These are phyloP conservation scores for Astraeus odoratus DNA, from an alignment of 768 basidiomycete genomes.

Conservation along the genomic window DNA sequence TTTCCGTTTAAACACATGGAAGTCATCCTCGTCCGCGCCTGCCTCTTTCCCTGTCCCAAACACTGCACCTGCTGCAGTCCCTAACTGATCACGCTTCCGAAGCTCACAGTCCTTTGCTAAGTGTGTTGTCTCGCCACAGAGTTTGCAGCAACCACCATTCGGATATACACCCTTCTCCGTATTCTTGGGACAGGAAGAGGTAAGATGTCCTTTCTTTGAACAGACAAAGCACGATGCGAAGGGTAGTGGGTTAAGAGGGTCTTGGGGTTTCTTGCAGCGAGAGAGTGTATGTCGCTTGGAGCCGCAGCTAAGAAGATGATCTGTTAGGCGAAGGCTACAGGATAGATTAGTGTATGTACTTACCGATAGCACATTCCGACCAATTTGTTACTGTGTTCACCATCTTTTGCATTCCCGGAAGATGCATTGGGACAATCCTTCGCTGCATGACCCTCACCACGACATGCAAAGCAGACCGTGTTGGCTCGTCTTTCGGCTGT, in stretches of 20 bases:
- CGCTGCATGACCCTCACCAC: slow-evolving; percentile 77
- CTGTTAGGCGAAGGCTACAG: background rate
- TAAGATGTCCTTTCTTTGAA: slow-evolving; percentile 75
- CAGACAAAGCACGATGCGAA: slow-evolving; percentile 94
- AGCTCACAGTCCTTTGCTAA: slow-evolving; percentile 78
- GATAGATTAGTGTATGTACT: slow-evolving; percentile 12
- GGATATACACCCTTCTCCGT: slow-evolving; percentile 79
- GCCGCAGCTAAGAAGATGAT: slow-evolving; percentile 54
- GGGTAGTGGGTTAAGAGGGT: slow-evolving; percentile 65
- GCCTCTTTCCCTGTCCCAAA: slow-evolving; percentile 38
- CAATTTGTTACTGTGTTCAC: slow-evolving; percentile 19
- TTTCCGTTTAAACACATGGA: slow-evolving; percentile 70
- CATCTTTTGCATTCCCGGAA: slow-evolving; percentile 10
- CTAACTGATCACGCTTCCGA: slow-evolving; percentile 45
- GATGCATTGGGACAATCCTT: slow-evolving; percentile 64
- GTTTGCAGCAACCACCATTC: slow-evolving; percentile 84
- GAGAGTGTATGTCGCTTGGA: slow-evolving; percentile 73
- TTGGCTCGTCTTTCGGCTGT: slow-evolving; percentile 46
- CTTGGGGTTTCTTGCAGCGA: slow-evolving; percentile 60
- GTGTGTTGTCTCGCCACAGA: slow-evolving; percentile 82
- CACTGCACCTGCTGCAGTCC: slow-evolving; percentile 14
- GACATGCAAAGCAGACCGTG: slow-evolving; percentile 83
- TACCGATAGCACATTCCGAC: slow-evolving; percentile 72
- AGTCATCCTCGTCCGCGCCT: slow-evolving; percentile 94
- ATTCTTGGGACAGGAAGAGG: slow-evolving; percentile 77